A percentile compares a stretch with the other conserved stretches of the same genome.
Evolutionary conservation across 768 basidiomycete genomes (phyloP).

Genomic region (Leccinum uliginosum): DNA sequence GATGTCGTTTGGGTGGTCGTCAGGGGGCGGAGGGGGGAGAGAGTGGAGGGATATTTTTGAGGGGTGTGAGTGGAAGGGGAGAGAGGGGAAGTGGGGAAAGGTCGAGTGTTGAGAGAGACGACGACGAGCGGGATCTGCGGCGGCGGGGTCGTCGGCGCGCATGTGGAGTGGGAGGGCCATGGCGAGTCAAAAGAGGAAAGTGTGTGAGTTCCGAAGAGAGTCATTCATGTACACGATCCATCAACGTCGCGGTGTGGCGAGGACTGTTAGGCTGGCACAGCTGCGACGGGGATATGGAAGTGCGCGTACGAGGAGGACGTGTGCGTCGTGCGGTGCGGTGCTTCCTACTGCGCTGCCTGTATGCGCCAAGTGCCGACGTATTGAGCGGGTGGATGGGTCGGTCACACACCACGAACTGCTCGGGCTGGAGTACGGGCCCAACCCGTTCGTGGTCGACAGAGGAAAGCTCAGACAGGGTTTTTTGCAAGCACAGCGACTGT

Average conservation of each 20-base stretch:
- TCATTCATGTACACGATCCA: constrained; percentile 11
- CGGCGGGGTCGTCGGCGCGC: constrained; percentile 38
- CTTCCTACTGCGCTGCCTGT: constrained; percentile 68
- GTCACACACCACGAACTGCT: constrained; percentile 67
- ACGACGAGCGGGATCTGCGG: constrained; percentile 44
- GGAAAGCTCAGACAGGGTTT: constrained; percentile 60
- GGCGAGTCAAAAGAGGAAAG: constrained; percentile 3
- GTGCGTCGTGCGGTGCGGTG: constrained; percentile 58
- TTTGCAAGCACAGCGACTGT: constrained; percentile 63
- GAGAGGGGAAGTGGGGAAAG: constrained; percentile 30
- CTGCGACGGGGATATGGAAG: constrained; percentile 19
- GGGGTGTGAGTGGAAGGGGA: constrained; percentile 30
- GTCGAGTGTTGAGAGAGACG: constrained; percentile 38
- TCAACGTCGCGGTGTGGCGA: constrained; percentile 5
- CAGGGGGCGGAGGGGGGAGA: background rate
- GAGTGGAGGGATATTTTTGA: background rate
- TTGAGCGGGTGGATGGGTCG: constrained; percentile 52
- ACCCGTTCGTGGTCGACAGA: constrained; percentile 69
- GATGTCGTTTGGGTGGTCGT: constrained; percentile 22
- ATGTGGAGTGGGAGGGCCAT: constrained; percentile 37
- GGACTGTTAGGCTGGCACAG: background rate
- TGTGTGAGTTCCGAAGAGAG: background rate
- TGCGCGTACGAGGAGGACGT: constrained; percentile 28
- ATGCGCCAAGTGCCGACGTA: constrained; percentile 67
- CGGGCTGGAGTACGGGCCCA: constrained; percentile 53